Base-by-base conservation (phyloP, 306 rosid genomes). In the Cotoneaster glaucophyllus region DNA sequence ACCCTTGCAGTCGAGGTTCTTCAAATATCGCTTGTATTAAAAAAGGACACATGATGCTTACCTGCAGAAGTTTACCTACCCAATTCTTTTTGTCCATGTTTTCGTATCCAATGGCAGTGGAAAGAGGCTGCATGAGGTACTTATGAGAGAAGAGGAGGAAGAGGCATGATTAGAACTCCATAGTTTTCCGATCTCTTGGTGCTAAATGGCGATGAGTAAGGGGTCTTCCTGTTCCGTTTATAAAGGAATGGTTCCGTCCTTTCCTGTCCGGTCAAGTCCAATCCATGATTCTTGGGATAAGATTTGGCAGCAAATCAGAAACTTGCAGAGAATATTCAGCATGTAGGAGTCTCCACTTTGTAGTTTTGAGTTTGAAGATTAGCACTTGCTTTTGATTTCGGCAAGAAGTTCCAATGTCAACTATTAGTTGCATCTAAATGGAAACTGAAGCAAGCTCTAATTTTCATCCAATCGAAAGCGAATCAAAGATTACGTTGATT, bases 61-160 rank as follows among this genome's bases (percentile, higher is more conserved):
- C 94, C 94, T 89, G 73, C 87, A 87, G 76, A 64, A 90, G 82
- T 76, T 75, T 89, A 57, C 84, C 85, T 67, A 86, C 93, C 96
- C 96, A 93, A 32, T 74, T 80, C 76, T 64, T 85, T 65, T 87
- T 93, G 83, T 90, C 91, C 10, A 81, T 74, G 84, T 90, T 91
- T 82, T 87, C 94, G 78, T 79, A 82, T 39, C 91, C 94, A 82
- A 86, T 80, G 83, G 71, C 82, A 11, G 98, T 93, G 13, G 80
- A 79, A 85, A 87, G 92, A 76, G 96, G 91, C 15, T 21, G 24
- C 43, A 81, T 79, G 69, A 88, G 73, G 64, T 90, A 90, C 72
- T 84, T 87, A 79, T 79, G n/a, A 24, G 29, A 87, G 94, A 37
- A 32, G 31, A 87, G 94, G 50, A 93, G 86, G 61, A 79, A 62